A percentile compares a stretch with the other conserved stretches of the same genome.
These are phyloP conservation scores for Russula griseocarnosa DNA, from an alignment of 768 basidiomycete genomes.

Conservation along the genomic window DNA sequence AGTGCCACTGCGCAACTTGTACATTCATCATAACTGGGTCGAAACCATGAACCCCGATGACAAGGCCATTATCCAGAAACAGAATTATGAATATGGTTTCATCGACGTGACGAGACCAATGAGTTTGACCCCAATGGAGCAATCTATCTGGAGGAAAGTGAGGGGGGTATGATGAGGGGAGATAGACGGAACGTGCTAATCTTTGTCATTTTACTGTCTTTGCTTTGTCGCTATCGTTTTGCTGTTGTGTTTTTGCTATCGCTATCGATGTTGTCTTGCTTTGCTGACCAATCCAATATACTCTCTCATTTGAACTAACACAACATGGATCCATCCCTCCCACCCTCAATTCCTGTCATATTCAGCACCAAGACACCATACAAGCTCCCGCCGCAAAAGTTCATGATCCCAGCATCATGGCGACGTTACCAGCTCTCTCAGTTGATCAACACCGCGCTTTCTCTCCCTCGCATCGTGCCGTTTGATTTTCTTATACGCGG, in stretches of 20 bases:
- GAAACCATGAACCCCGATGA: conserved; percentile 5
- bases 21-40: conserved; percentile 13
- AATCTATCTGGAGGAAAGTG: conserved; percentile 12
- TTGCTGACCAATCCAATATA: background rate
- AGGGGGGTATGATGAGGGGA: background rate
- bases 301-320: background rate
- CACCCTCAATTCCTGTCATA: conserved; percentile 52
- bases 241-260: background rate
- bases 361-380: conserved; percentile 73
- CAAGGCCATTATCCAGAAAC: background rate
- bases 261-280: background rate
- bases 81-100: background rate
- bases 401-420: conserved; percentile 89
- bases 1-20: conserved; percentile 18
- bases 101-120: conserved; percentile 2
- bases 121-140: conserved; percentile 14
- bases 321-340: conserved; percentile 13
- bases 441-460: conserved; percentile 90
- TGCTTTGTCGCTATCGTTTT: conserved; percentile 8
- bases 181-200: background rate
- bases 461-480: conserved; percentile 67
- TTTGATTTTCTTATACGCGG: conserved; percentile 91
- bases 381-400: conserved; percentile 79
- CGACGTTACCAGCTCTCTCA: conserved; percentile 95
- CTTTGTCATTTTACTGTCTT: conserved; percentile 2